Evolutionary conservation across 176 grass and related monocot genomes (phyloP).

Genomic region (Melocanna baccifera): DNA sequence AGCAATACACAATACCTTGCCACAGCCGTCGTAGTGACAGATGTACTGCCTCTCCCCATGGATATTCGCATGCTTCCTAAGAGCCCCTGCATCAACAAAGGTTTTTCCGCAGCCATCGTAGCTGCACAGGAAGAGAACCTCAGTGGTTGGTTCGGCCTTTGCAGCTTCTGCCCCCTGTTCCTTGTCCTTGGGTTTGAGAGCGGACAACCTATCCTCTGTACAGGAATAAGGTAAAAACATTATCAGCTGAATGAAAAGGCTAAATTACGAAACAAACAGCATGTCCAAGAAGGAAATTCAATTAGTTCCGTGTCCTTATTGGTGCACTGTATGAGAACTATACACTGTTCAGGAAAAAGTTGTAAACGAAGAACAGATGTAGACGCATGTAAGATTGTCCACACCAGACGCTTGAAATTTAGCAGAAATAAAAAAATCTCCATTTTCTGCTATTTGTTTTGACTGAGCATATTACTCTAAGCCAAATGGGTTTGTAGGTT

Average conservation of each 20-base stretch:
- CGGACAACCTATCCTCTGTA: slow-evolving; percentile 72
- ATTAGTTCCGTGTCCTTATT: not conserved
- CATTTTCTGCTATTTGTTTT: not conserved
- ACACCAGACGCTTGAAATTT: not conserved
- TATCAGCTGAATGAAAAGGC: not conserved
- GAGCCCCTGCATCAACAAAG: slow-evolving; percentile 68
- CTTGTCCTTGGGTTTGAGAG: slow-evolving; percentile 64
- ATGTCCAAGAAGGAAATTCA: not conserved
- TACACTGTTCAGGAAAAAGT: not conserved
- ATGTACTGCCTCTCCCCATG: slow-evolving; percentile 86
- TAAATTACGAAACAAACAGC: not conserved
- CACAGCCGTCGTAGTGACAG: slow-evolving; percentile 82
- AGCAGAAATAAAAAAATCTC: not conserved
- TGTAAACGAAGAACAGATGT: not conserved
- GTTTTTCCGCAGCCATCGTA: slow-evolving; percentile 83
- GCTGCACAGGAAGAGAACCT: slow-evolving; percentile 90
- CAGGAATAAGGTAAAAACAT: not conserved
- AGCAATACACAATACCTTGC: slow-evolving; percentile 60
- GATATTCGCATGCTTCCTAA: slow-evolving; percentile 79
- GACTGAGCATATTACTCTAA: not conserved
- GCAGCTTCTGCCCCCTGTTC: slow-evolving; percentile 45
- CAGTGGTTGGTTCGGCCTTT: slow-evolving; percentile 63
- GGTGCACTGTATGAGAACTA: not conserved
- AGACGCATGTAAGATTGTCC: not conserved
- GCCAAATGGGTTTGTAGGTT: not conserved